Percentiles rank a stretch among this genome's conserved stretches.
Evolutionary conservation across 768 basidiomycete species (phyloP).

Genomic region (Mycena capillaripes): DNA sequence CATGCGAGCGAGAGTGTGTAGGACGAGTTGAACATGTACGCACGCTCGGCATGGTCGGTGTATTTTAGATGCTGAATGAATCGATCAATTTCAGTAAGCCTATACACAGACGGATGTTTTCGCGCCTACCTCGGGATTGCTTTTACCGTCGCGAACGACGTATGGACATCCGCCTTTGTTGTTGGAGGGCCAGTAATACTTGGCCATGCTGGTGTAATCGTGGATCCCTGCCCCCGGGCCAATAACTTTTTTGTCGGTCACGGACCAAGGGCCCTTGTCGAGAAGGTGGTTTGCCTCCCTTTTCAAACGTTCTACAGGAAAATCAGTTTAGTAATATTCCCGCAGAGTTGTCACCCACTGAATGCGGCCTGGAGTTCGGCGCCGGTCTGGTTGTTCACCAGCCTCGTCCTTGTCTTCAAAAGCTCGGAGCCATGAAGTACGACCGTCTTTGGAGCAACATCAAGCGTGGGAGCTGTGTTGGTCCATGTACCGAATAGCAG

Average conservation of each 20-base stretch:
- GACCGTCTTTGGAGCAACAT: neutral
- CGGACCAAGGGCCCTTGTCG: slow-evolving; percentile 10
- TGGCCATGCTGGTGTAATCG: slow-evolving; percentile 5
- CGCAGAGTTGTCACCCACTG: neutral
- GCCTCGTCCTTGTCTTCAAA: neutral
- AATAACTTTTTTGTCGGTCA: neutral
- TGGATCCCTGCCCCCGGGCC: neutral
- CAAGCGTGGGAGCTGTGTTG: neutral
- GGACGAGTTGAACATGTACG: neutral
- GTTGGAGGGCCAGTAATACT: slow-evolving; percentile 5
- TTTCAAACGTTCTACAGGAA: neutral
- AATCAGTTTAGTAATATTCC: neutral
- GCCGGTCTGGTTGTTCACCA: neutral
- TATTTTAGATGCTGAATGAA: slow-evolving; percentile 1
- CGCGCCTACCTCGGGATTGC: slow-evolving; percentile 3
- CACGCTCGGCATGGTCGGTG: slow-evolving; percentile 8
- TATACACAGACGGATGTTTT: neutral
- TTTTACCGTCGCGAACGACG: neutral
- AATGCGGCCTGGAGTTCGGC: neutral
- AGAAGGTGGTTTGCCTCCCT: neutral
- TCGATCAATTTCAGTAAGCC: neutral
- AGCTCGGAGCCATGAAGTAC: neutral
- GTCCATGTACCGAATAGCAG: too few species aligned
- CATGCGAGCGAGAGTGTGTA: slow-evolving; percentile 7
- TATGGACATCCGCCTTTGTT: slow-evolving; percentile 1